Evolutionary conservation across 2,329 filamentous ascomycete genomes (phyloP), one percentile per base, ranked within the genome.

Genomic region (Scytalidium lignicola): DNA sequence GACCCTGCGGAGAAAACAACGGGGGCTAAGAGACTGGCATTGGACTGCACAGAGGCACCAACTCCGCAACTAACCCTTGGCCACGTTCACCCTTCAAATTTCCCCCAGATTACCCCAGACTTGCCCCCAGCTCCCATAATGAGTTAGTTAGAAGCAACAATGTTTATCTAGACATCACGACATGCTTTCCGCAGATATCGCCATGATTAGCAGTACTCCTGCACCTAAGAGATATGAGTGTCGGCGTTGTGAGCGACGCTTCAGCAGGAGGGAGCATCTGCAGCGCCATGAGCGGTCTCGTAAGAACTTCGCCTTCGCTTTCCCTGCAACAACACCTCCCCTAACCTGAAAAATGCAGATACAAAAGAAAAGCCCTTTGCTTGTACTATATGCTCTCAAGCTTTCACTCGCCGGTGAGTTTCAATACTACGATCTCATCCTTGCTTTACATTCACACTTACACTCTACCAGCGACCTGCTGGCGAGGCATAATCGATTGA

Each of bases 311-410:
- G 15, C 12, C 32, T 4, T 37, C 32, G 5, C 15, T n/a, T 5
- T n/a, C n/a, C 12, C 15, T n/a, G 8, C n/a, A 5, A 17, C n/a
- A 17, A 37, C 10, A 5, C 15, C n/a, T 37, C n/a, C 12, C 12
- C n/a, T 37, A 26, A 26, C 23, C 15, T 37, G 32, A 37, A 41
- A 46, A 20, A 22, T 28, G 40, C 46, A 69, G 65, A 67, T 50
- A 68, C 64, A 6, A 56, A 58, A 17, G 65, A 68, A 44, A 62
- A 57, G 29, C 64, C 64, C 3, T 68, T 65, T 52, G 44, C 39
- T 12, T 67, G 65, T 44, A 37, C 21, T 6, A 51, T 57, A 15
- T 67, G 64, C 47, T 63, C 63, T 4, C 57, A 54, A 22, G 51
- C 51, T 15, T 67, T 66, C 41, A 59, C 63, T 4, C 59, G 64